Evolutionary conservation across 257 asterid genomes (phyloP).

Genomic region (Knoxia roxburghii): DNA sequence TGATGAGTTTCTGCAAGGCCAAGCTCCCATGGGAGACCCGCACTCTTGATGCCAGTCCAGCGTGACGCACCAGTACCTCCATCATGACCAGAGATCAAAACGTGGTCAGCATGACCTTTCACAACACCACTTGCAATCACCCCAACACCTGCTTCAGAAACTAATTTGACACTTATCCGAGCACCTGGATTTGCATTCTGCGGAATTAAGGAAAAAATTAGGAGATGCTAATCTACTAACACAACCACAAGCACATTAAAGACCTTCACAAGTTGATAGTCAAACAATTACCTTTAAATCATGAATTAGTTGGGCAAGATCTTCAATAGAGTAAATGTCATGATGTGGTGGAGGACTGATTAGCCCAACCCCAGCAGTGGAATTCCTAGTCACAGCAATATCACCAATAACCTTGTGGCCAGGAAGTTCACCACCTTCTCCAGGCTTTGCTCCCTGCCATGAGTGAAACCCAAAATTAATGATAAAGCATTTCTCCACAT

Average conservation of each 20-base stretch:
- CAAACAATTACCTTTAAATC: constrained; percentile 94
- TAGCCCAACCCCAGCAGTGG: constrained; percentile 98
- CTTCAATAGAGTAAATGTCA: constrained; percentile 97
- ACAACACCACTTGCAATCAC: constrained; percentile 98
- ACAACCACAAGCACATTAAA: neutral
- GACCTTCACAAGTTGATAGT: no score
- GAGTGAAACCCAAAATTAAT: constrained; percentile 26
- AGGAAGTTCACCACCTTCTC: constrained; percentile 99
- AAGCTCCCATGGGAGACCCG: constrained; percentile 99
- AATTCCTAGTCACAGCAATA: constrained; percentile 92
- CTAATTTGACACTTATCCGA: constrained; percentile 95
- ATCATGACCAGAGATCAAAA: constrained; percentile 96
- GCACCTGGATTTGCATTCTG: constrained; percentile 97
- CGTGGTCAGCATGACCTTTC: constrained; percentile 97
- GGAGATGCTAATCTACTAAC: neutral
- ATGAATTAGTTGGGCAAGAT: constrained; percentile 95
- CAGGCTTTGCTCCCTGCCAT: constrained; percentile 98
- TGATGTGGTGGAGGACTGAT: constrained; percentile 99
- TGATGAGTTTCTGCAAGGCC: constrained; percentile 99
- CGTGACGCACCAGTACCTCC: constrained; percentile 99
- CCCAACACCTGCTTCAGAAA: constrained; percentile 99
- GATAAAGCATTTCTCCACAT: constrained; percentile 1
- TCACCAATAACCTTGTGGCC: constrained; percentile 99
- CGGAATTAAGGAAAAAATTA: constrained; percentile 11
- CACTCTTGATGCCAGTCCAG: constrained; percentile 99